phyloP scores from a whole-genome alignment of 1,139 yeast species.

The Kurtzmaniella natalensis region DNA sequence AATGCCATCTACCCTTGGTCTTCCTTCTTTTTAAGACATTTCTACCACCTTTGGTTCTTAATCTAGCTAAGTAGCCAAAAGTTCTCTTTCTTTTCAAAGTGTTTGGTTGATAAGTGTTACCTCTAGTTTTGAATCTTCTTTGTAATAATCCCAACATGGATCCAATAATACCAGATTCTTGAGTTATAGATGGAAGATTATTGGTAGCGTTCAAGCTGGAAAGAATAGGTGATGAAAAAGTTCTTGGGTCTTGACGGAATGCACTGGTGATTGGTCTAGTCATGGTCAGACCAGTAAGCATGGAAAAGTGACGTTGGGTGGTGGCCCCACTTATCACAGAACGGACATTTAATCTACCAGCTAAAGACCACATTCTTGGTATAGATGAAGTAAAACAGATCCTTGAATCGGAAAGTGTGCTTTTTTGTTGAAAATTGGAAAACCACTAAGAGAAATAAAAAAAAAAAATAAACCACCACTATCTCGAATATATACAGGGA shows the following conservation, averaged over 20 bases:
- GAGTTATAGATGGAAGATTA: constrained; percentile 17
- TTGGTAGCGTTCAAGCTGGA: constrained; percentile 7
- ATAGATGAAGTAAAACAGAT: not conserved
- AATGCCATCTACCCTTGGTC: constrained; percentile 91
- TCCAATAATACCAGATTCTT: constrained; percentile 5
- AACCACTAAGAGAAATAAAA: too few relatives aligned
- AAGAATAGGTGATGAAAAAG: not conserved
- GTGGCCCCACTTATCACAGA: constrained; percentile 2
- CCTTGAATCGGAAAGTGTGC: not conserved
- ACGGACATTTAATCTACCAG: not conserved
- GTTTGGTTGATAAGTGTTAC: constrained; percentile 93
- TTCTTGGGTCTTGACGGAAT: constrained; percentile 1
- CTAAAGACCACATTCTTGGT: not conserved
- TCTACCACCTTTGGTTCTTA: constrained; percentile 73
- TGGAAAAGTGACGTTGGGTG: constrained; percentile 6
- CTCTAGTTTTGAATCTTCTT: constrained; percentile 81
- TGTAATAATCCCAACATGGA: constrained; percentile 37
- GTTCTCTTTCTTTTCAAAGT: constrained; percentile 87
- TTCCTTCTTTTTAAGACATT: constrained; percentile 74
- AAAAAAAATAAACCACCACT: too few relatives aligned
- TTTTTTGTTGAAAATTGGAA: too few relatives aligned
- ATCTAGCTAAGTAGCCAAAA: constrained; percentile 87
- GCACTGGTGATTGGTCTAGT: constrained; percentile 4
- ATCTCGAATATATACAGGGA: too few relatives aligned
- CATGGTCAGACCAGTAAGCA: constrained; percentile 7